These are phyloP conservation scores for Casaregolazyma lundiana DNA, from an alignment of 1,139 yeast species.

Conservation along the genomic window DNA sequence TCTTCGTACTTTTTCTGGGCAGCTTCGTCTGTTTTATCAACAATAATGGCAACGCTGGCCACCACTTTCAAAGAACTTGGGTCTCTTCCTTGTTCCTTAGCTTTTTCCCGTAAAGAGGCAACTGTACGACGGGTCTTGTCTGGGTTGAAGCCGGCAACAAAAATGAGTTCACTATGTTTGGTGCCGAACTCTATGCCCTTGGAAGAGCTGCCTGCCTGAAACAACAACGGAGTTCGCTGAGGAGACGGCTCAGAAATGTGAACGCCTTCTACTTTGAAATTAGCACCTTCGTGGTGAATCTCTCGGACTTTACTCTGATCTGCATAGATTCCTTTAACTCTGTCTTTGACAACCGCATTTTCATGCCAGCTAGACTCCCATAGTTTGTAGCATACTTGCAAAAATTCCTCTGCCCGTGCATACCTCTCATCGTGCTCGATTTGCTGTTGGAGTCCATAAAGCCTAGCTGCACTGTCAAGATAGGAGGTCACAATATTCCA, in stretches of 20 bases:
- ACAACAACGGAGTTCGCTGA: slow-evolving; percentile 41
- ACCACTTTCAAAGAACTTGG: slow-evolving; percentile 31
- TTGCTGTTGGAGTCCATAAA: slow-evolving; percentile 28
- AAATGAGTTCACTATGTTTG: slow-evolving; percentile 33
- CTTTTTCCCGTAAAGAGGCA: slow-evolving; percentile 25
- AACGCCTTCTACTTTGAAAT: slow-evolving; percentile 40
- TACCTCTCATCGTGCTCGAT: slow-evolving; percentile 37
- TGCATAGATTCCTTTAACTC: slow-evolving; percentile 32
- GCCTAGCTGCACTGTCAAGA: slow-evolving; percentile 34
- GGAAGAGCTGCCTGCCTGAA: slow-evolving; percentile 47
- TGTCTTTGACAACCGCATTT: slow-evolving; percentile 36
- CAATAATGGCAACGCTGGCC: slow-evolving; percentile 22
- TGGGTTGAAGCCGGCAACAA: slow-evolving; percentile 37
- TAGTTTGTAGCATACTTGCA: slow-evolving; percentile 36
- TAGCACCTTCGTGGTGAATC: slow-evolving; percentile 37
- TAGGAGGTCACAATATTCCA: slow-evolving; percentile 43
- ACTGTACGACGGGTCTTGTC: slow-evolving; percentile 15
- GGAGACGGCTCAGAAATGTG: slow-evolving; percentile 38
- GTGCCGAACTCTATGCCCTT: slow-evolving; percentile 45
- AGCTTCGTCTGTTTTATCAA: slow-evolving; percentile 34
- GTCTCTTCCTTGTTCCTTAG: slow-evolving; percentile 29
- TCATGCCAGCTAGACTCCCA: slow-evolving; percentile 41
- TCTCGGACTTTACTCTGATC: slow-evolving; percentile 36
- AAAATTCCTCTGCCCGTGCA: slow-evolving; percentile 37
- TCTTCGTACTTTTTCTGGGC: slow-evolving; percentile 30